These are phyloP conservation scores for Haberlea rhodopensis DNA, from an alignment of 257 asterid species.

Conservation along the genomic window DNA sequence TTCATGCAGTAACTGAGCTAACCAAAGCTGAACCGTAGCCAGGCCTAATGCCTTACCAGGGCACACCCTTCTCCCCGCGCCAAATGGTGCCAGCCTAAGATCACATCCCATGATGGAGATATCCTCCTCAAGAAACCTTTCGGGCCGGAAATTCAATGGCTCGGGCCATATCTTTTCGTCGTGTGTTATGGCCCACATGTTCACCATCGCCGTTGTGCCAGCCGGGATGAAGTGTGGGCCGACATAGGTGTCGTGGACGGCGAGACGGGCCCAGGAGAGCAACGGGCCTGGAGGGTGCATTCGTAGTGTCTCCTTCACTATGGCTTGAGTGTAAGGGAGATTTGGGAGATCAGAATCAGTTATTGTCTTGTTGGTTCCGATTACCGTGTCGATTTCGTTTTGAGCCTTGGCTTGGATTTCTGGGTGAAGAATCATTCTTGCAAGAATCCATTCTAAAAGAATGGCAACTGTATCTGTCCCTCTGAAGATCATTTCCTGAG, in stretches of 20 bases:
- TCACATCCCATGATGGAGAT: slow-evolving; percentile 65
- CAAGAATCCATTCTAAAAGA: slow-evolving; percentile 83
- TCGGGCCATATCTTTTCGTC: slow-evolving; percentile 54
- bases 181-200: slow-evolving; percentile 88
- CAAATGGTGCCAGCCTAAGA: slow-evolving; percentile 66
- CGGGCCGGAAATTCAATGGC: slow-evolving; percentile 48
- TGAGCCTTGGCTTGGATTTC: slow-evolving; percentile 67
- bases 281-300: slow-evolving; percentile 86
- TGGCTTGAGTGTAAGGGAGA: slow-evolving; percentile 58
- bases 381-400: slow-evolving; percentile 43
- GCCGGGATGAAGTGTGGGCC: slow-evolving; percentile 61
- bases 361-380: slow-evolving; percentile 31
- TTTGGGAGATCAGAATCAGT: slow-evolving; percentile 54
- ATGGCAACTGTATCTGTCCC: slow-evolving; percentile 83
- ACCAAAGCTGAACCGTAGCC: slow-evolving; percentile 65
- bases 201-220: slow-evolving; percentile 84
- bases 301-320: slow-evolving; percentile 72
- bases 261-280: slow-evolving; percentile 83
- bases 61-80: slow-evolving; percentile 71
- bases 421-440: slow-evolving; percentile 82
- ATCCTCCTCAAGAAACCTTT: slow-evolving; percentile 59
- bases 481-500: slow-evolving; percentile 81
- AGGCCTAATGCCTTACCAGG: slow-evolving; percentile 67
- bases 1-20: slow-evolving; percentile 54
- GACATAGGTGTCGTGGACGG: slow-evolving; percentile 53